Percentiles rank a stretch among this genome's conserved stretches.
Evolutionary conservation across 768 basidiomycete species (phyloP).

Genomic region (Tylopilus plumbeoviolaceoides): DNA sequence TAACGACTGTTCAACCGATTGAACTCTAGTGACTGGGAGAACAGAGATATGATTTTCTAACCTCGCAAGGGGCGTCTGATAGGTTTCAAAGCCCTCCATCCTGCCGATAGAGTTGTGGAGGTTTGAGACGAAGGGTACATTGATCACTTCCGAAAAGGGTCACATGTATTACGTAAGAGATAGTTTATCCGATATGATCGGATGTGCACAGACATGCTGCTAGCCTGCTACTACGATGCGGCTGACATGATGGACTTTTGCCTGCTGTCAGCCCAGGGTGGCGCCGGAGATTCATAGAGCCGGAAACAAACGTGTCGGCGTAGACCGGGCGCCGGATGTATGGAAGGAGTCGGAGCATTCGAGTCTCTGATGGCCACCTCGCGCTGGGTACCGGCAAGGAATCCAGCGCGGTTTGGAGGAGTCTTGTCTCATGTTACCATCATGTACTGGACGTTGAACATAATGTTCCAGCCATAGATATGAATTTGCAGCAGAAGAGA

Average conservation of each 20-base stretch:
- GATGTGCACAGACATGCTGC: too few species aligned
- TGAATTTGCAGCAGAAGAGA: too few species aligned
- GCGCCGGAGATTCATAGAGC: neutral
- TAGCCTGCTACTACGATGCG: too few species aligned
- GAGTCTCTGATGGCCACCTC: too few species aligned
- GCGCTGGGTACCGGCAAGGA: too few species aligned
- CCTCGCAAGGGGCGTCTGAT: constrained; percentile 83
- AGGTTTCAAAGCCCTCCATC: constrained; percentile 68
- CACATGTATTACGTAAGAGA: neutral
- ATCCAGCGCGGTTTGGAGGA: too few species aligned
- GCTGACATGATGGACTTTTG: neutral
- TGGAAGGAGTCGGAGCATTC: neutral
- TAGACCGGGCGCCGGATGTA: neutral
- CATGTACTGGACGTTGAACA: too few species aligned
- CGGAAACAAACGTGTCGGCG: neutral
- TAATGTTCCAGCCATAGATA: neutral
- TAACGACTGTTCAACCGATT: constrained; percentile 64
- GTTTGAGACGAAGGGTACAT: neutral
- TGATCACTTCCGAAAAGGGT: neutral
- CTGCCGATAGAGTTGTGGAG: neutral
- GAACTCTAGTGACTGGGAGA: neutral
- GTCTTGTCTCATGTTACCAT: too few species aligned
- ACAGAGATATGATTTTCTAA: constrained; percentile 24
- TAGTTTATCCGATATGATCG: too few species aligned
- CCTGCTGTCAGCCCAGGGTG: neutral